Evolutionary conservation across 225 moss, liverwort and hornwort species (phyloP), one percentile per base, ranked within the genome.

Genomic region (Pseudoscleropodium purum): DNA sequence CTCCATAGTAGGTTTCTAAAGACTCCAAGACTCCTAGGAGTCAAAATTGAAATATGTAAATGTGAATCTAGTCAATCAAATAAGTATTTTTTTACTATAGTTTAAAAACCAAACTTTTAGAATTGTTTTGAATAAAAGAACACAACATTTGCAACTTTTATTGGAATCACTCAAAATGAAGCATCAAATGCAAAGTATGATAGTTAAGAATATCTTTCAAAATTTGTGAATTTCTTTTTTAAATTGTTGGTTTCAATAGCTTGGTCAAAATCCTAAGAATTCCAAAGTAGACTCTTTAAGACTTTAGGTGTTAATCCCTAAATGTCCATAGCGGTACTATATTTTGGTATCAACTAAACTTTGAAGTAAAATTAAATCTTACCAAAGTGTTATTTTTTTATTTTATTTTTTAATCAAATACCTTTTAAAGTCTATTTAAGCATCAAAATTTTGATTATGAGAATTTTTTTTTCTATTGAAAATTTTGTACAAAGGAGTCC

Each of bases 141-240:
- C 7, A 49, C 49, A 76, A 33, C 2, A 33, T 75, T 33, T 75
- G 33, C 20, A 34, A 34, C 2, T 51, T 33, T 34, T 13, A 21
- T 34, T 34, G 3, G 33, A 51, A 76, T 34, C 21, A 34, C 8
- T 20, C 3, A 51, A 51, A 76, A 21, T 13, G 34, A 51, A 51
- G 21, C 6, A 13, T 34, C 8, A 33, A 76, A 76, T 76, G 8
- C 2, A 49, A 9, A 51, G 7, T 75, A 75, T 51, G 7, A 4
- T 7, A 20, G 13, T 75, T 2, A 19, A 51, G 2, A 49, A 33
- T 51, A 13, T 75, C 5, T 12, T 4, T 0, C 7, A 0, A 29
- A 75, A 75, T 1, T 31, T 18, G 6, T 75, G 1, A 45, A 17
- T 18, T 0, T 18, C 10, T 1, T 6, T 5, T 36, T 1, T 9